Conservation (phyloP, 371 early-diverging fungal species). For the Syncephalastrum contaminatum region DNA sequence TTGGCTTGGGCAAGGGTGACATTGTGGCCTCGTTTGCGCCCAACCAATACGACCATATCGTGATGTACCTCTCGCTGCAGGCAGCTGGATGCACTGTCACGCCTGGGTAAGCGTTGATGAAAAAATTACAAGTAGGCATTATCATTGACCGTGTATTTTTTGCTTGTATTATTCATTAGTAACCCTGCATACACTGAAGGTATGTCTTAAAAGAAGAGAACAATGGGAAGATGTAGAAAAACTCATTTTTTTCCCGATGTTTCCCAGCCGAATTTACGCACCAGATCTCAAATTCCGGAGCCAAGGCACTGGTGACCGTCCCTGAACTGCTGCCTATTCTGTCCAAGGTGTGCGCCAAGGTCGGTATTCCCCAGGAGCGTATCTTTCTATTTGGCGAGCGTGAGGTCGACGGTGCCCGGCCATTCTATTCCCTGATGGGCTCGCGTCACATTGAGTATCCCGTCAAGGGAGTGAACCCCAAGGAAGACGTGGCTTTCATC, state of each 20-base stretch:
- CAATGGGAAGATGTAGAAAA: not conserved
- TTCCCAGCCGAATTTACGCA: slow-evolving; percentile 20
- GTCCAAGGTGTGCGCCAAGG: slow-evolving; percentile 48
- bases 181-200: slow-evolving; percentile 26
- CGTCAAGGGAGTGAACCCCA: slow-evolving; percentile 19
- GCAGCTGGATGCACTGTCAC: slow-evolving; percentile 37
- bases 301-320: slow-evolving; percentile 53
- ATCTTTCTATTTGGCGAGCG: slow-evolving; percentile 60
- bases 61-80: slow-evolving; percentile 36
- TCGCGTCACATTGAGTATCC: slow-evolving; percentile 19
- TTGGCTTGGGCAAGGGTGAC: slow-evolving; percentile 60
- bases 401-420: slow-evolving; percentile 28
- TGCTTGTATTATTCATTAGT: slow-evolving; percentile 3
- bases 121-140: too few species aligned
- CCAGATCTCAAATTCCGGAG: slow-evolving; percentile 30
- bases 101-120: slow-evolving; percentile 26
- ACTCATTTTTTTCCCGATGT: not conserved
- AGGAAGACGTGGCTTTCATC: slow-evolving; percentile 68
- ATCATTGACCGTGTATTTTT: too few species aligned
- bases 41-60: slow-evolving; percentile 51
- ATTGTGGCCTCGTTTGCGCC: slow-evolving; percentile 70
- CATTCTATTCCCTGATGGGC: slow-evolving; percentile 16
- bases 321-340: slow-evolving; percentile 46
- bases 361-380: slow-evolving; percentile 44
- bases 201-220: not conserved